Evolutionary conservation across 2,329 filamentous ascomycete species (phyloP).

Genomic region (Chalaropsis ovoidea): DNA sequence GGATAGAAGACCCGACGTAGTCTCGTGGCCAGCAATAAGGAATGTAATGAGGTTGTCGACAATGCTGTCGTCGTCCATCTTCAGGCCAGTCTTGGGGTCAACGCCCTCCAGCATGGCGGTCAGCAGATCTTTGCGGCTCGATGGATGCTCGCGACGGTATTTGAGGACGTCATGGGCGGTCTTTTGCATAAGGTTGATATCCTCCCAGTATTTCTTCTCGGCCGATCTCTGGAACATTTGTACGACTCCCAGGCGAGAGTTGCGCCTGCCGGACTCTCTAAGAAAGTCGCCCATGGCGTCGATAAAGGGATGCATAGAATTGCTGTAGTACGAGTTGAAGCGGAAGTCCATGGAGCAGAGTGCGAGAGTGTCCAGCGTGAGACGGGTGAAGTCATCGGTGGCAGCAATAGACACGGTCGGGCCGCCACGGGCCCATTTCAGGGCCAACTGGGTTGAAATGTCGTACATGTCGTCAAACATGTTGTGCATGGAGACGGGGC

Average conservation of each 20-base stretch:
- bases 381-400: conserved; percentile 59
- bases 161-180: conserved; percentile 52
- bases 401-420: conserved; percentile 46
- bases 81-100: conserved; percentile 57
- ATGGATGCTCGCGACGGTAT: conserved; percentile 45
- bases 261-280: conserved; percentile 43
- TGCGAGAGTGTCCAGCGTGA: conserved; percentile 62
- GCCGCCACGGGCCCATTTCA: conserved; percentile 60
- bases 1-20: conserved; percentile 55
- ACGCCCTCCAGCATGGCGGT: conserved; percentile 58
- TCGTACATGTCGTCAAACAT: conserved; percentile 65
- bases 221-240: conserved; percentile 42
- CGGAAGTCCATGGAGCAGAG: conserved; percentile 61
- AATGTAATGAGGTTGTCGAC: conserved; percentile 64
- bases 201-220: conserved; percentile 42
- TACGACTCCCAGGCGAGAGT: conserved; percentile 37
- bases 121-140: conserved; percentile 54
- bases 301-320: conserved; percentile 60
- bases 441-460: conserved; percentile 52
- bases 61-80: conserved; percentile 53
- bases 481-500: conserved; percentile 53
- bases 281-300: conserved; percentile 57
- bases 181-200: conserved; percentile 47
- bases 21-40: conserved; percentile 61
- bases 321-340: conserved; percentile 65